Conservation (phyloP, 306 rosid genomes). For the Prunus armeniaca region DNA sequence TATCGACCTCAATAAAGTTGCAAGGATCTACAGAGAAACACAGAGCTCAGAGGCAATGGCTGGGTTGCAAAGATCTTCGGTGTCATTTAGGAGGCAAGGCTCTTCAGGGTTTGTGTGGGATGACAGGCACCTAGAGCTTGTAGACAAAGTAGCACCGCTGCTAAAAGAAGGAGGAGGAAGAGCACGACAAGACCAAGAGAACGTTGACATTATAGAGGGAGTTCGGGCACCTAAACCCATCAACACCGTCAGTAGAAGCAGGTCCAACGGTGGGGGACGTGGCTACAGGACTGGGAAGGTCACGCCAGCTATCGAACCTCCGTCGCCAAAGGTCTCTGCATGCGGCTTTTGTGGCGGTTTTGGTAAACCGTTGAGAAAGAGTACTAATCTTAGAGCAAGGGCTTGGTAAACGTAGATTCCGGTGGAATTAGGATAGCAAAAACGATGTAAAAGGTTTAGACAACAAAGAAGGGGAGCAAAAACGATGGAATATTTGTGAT, state of each 20-base stretch:
- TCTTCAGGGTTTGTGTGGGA: conserved; percentile 90
- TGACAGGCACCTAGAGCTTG: conserved; percentile 53
- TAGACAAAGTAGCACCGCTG: conserved; percentile 2
- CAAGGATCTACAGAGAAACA: no score
- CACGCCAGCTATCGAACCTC: conserved; percentile 72
- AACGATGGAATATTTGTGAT: no score
- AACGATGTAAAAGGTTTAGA: no score
- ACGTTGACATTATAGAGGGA: conserved; percentile 3
- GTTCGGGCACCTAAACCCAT: conserved; percentile 16
- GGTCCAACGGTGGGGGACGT: conserved; percentile 54
- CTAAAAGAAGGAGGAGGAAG: conserved; percentile 15
- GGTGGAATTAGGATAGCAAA: conserved; percentile 8
- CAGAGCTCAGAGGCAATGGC: conserved; percentile 39
- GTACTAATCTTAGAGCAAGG: conserved; percentile 28
- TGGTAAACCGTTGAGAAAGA: conserved; percentile 39
- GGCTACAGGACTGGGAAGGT: conserved; percentile 59
- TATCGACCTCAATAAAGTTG: no score
- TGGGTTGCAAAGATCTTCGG: conserved; percentile 76
- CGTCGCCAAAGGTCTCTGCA: conserved; percentile 76
- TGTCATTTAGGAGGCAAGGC: conserved; percentile 82
- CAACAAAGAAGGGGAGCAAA: no score
- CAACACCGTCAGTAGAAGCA: conserved; percentile 48
- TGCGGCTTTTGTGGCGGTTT: conserved; percentile 68
- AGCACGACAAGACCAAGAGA: conserved; percentile 11
- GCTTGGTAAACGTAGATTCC: conserved; percentile 39